Evolutionary conservation across 176 grass and related monocot genomes (phyloP), one percentile per base, ranked within the genome.

Genomic region (Avena sativa): DNA sequence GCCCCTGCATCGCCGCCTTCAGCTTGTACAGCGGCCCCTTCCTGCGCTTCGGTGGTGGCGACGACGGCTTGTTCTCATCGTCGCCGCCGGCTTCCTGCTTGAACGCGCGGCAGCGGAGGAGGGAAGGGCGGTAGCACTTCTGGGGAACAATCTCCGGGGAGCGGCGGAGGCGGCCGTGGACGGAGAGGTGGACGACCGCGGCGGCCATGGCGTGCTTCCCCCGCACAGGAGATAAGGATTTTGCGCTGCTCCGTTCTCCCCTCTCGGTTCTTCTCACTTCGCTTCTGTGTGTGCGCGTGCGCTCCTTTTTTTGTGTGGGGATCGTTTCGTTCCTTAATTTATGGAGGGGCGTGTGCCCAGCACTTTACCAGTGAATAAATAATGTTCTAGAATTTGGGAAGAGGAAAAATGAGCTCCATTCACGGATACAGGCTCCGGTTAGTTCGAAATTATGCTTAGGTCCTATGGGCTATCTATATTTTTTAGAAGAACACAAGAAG

Each of bases 21-120:
- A 96, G 90, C 68, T 85, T 82, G 86, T 99, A 99, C 2, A 99
- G 88, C 71, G 94, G 88, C 8, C 97, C 94, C 86, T 99, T 96
- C 85, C 85, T 92, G 66, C 84, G 93, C 57, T 51, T 88, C 23
- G 79, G 16, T 59, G 81, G 59, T 43, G 56, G 4, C 66, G 75
- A 32, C 60, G 76, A 59, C 76, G 79, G 61, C 53, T 87, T 26
- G 21, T 89, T 51, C 47, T 76, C 89, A 32, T 66, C 15, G 59
- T 86, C 84, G 60, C 71, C 67, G 61, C 71, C 80, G 47, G 65
- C 9, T 30, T 94, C 94, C 85, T 88, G 82, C 76, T 88, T 74
- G 86, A 89, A 80, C 26, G 90, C 92, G 16, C 91, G 86, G 86
- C 91, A 95, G 11, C 87, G 81, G 65, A 78, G 74, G 36, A 87